phyloP scores from a whole-genome alignment of 331 rosid species.

The Pyracantha coccinea region DNA sequence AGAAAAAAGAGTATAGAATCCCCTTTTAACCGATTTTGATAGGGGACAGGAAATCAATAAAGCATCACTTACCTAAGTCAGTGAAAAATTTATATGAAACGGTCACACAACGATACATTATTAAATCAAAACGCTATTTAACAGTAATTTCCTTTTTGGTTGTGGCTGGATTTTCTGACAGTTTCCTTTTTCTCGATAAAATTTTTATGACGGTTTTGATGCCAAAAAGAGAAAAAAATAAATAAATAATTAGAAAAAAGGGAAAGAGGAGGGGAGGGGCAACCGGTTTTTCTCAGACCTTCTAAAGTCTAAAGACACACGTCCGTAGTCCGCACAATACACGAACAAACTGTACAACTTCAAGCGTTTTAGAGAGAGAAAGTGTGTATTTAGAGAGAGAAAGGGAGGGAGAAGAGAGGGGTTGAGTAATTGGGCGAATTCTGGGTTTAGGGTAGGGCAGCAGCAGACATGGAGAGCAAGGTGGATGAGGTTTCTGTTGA shows the following conservation, averaged over 20 bases:
- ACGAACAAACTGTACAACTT: background rate
- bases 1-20: background rate
- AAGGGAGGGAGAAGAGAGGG: background rate
- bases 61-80: too few relatives aligned
- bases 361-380: background rate
- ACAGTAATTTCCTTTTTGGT: too few relatives aligned
- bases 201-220: background rate
- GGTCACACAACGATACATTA: too few relatives aligned
- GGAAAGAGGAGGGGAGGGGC: background rate
- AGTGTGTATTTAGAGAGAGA: background rate
- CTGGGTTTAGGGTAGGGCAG: background rate
- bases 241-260: background rate
- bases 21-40: too few relatives aligned
- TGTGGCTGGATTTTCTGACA: too few relatives aligned
- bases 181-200: background rate
- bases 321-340: background rate
- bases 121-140: too few relatives aligned
- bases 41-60: too few relatives aligned
- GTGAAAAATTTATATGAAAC: too few relatives aligned
- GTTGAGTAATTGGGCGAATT: background rate
- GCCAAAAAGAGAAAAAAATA: background rate
- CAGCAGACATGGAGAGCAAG: slow-evolving; percentile 33
- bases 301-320: background rate
- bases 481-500: slow-evolving; percentile 53
- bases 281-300: background rate